These are phyloP conservation scores for Termitomyces sp. DNA, from an alignment of 768 basidiomycete genomes.

Conservation along the genomic window DNA sequence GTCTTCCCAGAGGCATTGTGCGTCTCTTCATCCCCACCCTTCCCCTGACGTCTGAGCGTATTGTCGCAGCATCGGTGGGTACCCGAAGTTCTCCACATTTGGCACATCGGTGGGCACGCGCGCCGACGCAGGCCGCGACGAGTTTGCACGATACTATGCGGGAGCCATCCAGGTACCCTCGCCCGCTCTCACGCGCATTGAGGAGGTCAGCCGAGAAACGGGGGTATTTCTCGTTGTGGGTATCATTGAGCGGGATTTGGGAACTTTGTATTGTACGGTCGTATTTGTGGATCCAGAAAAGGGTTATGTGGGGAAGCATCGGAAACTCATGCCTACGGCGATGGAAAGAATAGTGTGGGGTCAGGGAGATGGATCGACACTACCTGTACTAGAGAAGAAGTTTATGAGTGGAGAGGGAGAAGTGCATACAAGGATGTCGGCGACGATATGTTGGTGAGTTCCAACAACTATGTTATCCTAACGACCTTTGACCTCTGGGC, in stretches of 20 bases:
- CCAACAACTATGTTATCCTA: background rate
- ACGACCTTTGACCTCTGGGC: background rate
- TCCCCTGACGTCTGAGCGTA: background rate
- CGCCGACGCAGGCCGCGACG: slow-evolving; percentile 45
- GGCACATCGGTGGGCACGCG: slow-evolving; percentile 47
- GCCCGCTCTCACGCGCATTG: slow-evolving; percentile 38
- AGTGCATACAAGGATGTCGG: slow-evolving; percentile 42
- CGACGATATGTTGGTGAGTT: slow-evolving; percentile 53
- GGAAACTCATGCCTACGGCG: slow-evolving; percentile 61
- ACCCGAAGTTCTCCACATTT: slow-evolving; percentile 54
- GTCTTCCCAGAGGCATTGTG: slow-evolving; percentile 59
- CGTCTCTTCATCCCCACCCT: background rate
- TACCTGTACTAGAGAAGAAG: slow-evolving; percentile 39
- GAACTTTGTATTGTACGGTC: slow-evolving; percentile 57
- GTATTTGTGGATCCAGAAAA: slow-evolving; percentile 48
- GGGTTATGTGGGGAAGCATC: slow-evolving; percentile 55
- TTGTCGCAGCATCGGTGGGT: slow-evolving; percentile 36
- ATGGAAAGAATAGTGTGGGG: slow-evolving; percentile 60
- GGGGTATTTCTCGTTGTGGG: slow-evolving; percentile 55
- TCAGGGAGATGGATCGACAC: slow-evolving; percentile 46
- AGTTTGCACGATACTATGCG: slow-evolving; percentile 47
- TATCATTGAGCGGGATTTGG: slow-evolving; percentile 51
- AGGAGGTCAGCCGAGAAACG: slow-evolving; percentile 39
- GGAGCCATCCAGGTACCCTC: slow-evolving; percentile 57
- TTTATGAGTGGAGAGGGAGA: slow-evolving; percentile 22